Evolutionary conservation across 2,329 filamentous ascomycete species (phyloP), one percentile per base, ranked within the genome.

Genomic region (Cladosporium velox): DNA sequence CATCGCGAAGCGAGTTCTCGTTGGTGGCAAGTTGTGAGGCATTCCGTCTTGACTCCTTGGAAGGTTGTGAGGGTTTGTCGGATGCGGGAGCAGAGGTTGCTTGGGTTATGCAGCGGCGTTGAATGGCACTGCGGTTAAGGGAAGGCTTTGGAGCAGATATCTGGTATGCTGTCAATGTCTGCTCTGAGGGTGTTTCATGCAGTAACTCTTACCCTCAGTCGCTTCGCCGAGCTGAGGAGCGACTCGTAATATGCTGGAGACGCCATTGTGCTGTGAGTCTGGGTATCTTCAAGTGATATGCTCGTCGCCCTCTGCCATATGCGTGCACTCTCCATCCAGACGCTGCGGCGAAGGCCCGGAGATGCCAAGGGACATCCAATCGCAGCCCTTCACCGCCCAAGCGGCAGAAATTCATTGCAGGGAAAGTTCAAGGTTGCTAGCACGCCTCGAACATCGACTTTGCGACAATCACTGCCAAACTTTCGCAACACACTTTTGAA

Each of bases 231-330:
- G 69, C 77, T 77, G 67, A 80, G 70, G 7, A 82, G 75, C 59
- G 81, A 80, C 72, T 80, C 76, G 69, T 78, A 72, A 76, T 78
- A 81, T 69, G 78, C 72, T 64, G 80, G 79, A 67, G 77, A 73
- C 65, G 82, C 78, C 81, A 83, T 83, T 59, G 41, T 71, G 66
- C n/a, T 59, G 55, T 21, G 35, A 15, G 2, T 67, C 7, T 30
- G 34, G 35, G n/a, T 44, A 52, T 65, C 44, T 12, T 30, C 10
- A 54, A 52, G 63, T n/a, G 34, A 15, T 30, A 41, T 59, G n/a
- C 34, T 57, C 35, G 34, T 57, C 51, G 49, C 35, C 34, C 32
- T n/a, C 38, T 21, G 52, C 52, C 28, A 55, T 55, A 55, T 55
- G 52, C 52, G 4, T 32, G 14, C 41, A 47, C 24, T 18, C 28